Conservation (phyloP, 306 rosid genomes). For the Hippophae tibetana region DNA sequence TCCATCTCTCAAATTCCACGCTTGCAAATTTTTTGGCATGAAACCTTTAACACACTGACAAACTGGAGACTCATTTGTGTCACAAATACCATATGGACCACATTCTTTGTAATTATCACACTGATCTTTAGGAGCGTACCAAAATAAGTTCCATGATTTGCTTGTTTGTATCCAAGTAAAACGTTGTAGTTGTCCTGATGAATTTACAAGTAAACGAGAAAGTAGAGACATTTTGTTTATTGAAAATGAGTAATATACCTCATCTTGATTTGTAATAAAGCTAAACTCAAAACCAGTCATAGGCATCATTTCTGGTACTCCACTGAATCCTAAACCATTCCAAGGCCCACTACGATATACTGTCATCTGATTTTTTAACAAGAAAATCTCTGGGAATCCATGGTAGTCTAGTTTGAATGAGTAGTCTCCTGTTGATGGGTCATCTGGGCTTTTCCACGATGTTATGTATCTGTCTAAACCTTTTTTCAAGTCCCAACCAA, state of each 20-base stretch:
- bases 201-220: conserved; percentile 33
- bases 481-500: conserved; percentile 49
- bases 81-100: conserved; percentile 56
- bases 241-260: conserved; percentile 39
- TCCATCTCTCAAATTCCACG: conserved; percentile 71
- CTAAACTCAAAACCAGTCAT: conserved; percentile 21
- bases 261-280: conserved; percentile 21
- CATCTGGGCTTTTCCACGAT: conserved; percentile 39
- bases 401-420: conserved; percentile 34
- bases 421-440: conserved; percentile 49
- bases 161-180: conserved; percentile 33
- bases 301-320: conserved; percentile 55
- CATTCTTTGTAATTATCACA: conserved; percentile 38
- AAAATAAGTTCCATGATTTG: conserved; percentile 35
- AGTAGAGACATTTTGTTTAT: conserved; percentile 7
- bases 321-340: conserved; percentile 66
- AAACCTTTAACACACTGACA: conserved; percentile 59
- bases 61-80: conserved; percentile 48
- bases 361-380: background rate
- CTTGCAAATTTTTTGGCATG: conserved; percentile 37
- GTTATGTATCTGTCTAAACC: conserved; percentile 32
- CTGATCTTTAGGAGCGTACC: conserved; percentile 67
- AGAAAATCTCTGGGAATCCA: conserved; percentile 53
- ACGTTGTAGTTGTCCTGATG: conserved; percentile 30
- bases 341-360: conserved; percentile 62